phyloP scores from a whole-genome alignment of 2,329 filamentous ascomycete genomes.

The Fusarium neocosmosporiellum region DNA sequence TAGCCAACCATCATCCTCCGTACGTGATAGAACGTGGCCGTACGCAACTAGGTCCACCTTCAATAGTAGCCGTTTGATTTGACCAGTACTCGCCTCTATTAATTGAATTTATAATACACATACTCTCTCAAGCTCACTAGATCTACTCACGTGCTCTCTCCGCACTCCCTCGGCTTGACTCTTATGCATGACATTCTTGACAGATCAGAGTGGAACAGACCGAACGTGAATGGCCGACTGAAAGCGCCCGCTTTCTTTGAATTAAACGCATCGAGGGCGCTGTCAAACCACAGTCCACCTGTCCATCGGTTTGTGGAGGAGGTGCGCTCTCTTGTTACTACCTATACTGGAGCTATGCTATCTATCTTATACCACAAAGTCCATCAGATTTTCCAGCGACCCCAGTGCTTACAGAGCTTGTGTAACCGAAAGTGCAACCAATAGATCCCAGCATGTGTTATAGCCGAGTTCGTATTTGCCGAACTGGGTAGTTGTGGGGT shows the following conservation, averaged over 20 bases:
- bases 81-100: not conserved
- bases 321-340: not conserved
- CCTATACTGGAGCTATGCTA: not conserved
- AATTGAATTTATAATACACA: not conserved
- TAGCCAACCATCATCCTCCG: not conserved
- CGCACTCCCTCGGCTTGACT: not conserved
- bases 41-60: not conserved
- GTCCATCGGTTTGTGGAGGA: not conserved
- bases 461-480: not conserved
- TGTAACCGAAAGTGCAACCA: not conserved
- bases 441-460: not conserved
- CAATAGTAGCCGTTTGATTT: not conserved
- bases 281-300: not conserved
- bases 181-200: not conserved
- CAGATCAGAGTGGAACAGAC: not conserved
- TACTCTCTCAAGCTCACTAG: not conserved
- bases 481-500: not conserved
- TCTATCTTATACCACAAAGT: not conserved
- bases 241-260: not conserved
- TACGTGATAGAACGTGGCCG: not conserved
- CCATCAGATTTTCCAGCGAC: not conserved
- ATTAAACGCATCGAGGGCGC: not conserved
- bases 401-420: not conserved
- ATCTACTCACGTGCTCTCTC: not conserved
- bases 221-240: not conserved